phyloP scores from a whole-genome alignment of 2,329 filamentous ascomycete genomes.

The Colletotrichum kahawae region DNA sequence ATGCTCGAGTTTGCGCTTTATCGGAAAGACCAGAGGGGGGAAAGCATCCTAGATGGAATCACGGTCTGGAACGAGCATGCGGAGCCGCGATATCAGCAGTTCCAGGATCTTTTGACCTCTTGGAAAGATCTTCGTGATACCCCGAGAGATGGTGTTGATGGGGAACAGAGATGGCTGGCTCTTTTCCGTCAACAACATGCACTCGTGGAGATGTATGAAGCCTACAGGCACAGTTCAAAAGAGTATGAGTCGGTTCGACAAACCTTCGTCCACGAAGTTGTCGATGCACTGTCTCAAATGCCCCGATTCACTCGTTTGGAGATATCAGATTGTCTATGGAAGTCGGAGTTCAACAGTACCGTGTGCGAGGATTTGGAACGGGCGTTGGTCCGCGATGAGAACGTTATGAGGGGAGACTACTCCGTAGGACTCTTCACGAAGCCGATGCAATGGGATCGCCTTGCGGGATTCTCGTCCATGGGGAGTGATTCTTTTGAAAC shows the following conservation, averaged over 20 bases:
- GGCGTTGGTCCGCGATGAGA: accelerated
- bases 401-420: accelerated
- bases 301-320: background rate
- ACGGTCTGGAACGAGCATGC: too few relatives aligned
- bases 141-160: accelerated
- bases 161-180: background rate
- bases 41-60: too few relatives aligned
- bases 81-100: too few relatives aligned
- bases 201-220: background rate
- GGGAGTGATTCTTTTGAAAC: accelerated
- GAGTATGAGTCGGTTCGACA: background rate
- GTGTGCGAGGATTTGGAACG: accelerated
- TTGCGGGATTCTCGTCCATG: accelerated
- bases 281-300: accelerated
- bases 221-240: accelerated
- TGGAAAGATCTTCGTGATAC: accelerated
- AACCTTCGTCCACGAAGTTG: background rate
- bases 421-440: accelerated
- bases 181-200: background rate
- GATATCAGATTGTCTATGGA: accelerated
- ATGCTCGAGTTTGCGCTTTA: background rate
- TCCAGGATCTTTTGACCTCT: background rate
- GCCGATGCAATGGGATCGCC: background rate
- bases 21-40: background rate
- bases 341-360: background rate